Conservation (phyloP, 352 stramenopile species). For the Phytophthora citricola region DNA sequence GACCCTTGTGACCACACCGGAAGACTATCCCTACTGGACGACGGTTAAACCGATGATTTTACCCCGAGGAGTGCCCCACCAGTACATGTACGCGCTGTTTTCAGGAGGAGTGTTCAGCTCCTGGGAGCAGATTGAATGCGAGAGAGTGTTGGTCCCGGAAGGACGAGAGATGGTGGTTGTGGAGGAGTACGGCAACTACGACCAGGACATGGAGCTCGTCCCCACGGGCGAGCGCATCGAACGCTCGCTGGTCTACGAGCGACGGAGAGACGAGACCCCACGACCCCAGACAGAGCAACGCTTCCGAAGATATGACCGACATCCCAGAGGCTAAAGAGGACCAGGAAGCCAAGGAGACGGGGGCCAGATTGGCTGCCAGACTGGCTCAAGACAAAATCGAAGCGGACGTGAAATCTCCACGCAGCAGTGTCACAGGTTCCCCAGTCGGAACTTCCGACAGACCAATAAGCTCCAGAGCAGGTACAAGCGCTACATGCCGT, state of each 20-base stretch:
- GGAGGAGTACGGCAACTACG: slow-evolving; percentile 79
- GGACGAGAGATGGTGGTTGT: slow-evolving; percentile 83
- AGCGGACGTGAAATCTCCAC: slow-evolving; percentile 31
- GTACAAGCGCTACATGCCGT: slow-evolving; percentile 82
- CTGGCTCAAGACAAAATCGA: slow-evolving; percentile 24
- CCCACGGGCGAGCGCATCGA: slow-evolving; percentile 61
- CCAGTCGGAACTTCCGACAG: slow-evolving; percentile 64
- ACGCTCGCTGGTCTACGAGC: slow-evolving; percentile 70
- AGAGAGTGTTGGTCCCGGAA: slow-evolving; percentile 77
- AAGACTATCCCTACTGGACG: slow-evolving; percentile 96
- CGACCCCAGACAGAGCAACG: slow-evolving; percentile 16
- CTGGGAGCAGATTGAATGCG: slow-evolving; percentile 81
- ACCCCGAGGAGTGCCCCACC: slow-evolving; percentile 78
- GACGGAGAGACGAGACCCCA: slow-evolving; percentile 33
- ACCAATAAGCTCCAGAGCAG: slow-evolving; percentile 78
- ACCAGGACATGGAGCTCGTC: slow-evolving; percentile 69
- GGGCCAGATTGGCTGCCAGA: slow-evolving; percentile 9
- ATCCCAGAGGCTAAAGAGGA: not conserved
- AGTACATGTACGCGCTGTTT: slow-evolving; percentile 93
- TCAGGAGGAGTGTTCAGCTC: slow-evolving; percentile 84
- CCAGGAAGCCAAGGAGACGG: slow-evolving; percentile 14
- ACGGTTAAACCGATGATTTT: slow-evolving; percentile 95
- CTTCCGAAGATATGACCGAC: slow-evolving; percentile 22
- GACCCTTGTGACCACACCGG: slow-evolving; percentile 95
- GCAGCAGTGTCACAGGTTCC: slow-evolving; percentile 40